Evolutionary conservation across 257 asterid species (phyloP), one percentile per base, ranked within the genome.

Genomic region (Solanum verrucosum): DNA sequence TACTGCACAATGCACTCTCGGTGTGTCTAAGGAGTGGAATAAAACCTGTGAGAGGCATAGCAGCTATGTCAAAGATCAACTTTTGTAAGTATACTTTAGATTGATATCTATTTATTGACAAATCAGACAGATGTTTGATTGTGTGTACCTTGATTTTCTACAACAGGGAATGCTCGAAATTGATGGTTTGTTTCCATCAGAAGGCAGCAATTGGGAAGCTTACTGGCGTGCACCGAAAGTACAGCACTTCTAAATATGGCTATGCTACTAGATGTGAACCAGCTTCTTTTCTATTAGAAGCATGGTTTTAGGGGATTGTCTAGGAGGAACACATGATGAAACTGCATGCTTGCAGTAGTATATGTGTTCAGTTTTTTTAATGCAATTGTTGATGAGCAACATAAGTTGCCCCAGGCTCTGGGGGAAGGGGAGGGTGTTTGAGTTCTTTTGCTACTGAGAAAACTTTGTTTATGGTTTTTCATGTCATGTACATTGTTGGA

Each of bases 1-100:
- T 59, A 95, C 99, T 8, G 98, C 98, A 2, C 94, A 95, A 40
- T 93, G 95, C 83, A 89, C 95, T 38, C 89, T 96, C 73, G 87
- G 46, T 37, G 97, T 98, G 15, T 34, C 63, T 31, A 92, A 75
- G 90, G 87, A 90, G 79, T 97, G 99, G 99, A 93, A 91, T 86
- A 93, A 88, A 91, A 93, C 98, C 21, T 85, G 95, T 18, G 95
- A 95, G 90, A 90, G 38, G 89, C 93, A 97, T 85, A 89, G 95
- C 4, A 88, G 84, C 84, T 95, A 96, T 91, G 88, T 89, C 3
- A 92, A 93, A 88, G 89, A 90, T 7, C 93, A 95, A 90, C 98
- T 97, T 75, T n/a, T 92, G 99, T 97, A 87, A 92, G 97, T 93
- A 31, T 12, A 44, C 25, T 16, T 4, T 0, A 2, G 25, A 81